Percentiles rank a stretch among this genome's conserved stretches.
phyloP scores from a whole-genome alignment of 805 yeast species.

The Pichia ethanolica region DNA sequence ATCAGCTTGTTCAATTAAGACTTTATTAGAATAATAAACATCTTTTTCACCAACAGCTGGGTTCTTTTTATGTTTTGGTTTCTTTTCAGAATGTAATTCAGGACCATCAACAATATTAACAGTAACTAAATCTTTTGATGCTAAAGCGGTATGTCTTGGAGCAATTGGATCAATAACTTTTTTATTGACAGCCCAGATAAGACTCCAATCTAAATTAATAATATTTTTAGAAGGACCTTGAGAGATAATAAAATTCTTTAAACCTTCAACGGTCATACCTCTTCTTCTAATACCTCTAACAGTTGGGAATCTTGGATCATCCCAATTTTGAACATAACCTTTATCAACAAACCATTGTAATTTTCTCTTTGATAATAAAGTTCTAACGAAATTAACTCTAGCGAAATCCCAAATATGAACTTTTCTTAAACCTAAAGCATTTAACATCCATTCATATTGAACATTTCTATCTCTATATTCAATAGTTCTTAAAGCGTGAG shows the following conservation, averaged over 20 bases:
- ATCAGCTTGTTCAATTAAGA: constrained; percentile 82
- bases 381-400: constrained; percentile 93
- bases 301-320: constrained; percentile 99
- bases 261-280: constrained; percentile 99
- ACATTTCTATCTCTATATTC: constrained; percentile 99
- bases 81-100: constrained; percentile 56
- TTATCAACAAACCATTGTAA: constrained; percentile 98
- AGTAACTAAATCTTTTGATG: constrained; percentile 54
- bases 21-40: constrained; percentile 55
- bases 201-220: constrained; percentile 93
- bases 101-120: constrained; percentile 68
- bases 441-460: constrained; percentile 94
- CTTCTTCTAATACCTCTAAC: constrained; percentile 99
- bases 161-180: constrained; percentile 95
- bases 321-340: constrained; percentile 86
- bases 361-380: constrained; percentile 92
- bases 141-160: constrained; percentile 88
- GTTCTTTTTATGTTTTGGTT: constrained; percentile 93
- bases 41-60: constrained; percentile 82
- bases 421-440: constrained; percentile 74
- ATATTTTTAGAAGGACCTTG: constrained; percentile 99
- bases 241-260: constrained; percentile 83
- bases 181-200: constrained; percentile 96
- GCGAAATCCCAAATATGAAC: constrained; percentile 98
- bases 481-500: constrained; percentile 95